phyloP scores from a whole-genome alignment of 345 rosid genomes.

The Eucalyptus regnans region DNA sequence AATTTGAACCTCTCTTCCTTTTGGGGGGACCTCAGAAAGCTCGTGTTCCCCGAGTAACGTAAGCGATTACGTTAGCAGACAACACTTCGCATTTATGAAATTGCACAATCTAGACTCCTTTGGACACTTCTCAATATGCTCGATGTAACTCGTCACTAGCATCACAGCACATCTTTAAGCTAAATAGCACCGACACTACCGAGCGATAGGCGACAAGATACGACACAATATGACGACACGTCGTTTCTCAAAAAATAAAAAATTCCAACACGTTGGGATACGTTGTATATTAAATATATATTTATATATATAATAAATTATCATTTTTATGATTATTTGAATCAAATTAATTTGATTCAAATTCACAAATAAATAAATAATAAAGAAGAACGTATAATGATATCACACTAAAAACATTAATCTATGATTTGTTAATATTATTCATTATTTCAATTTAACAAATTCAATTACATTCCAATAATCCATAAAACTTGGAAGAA shows the following conservation, averaged over 20 bases:
- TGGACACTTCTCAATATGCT: fast-evolving
- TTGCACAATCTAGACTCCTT: fast-evolving
- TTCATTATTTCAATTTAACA: too few relatives aligned
- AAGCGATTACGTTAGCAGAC: neutral
- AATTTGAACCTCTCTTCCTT: neutral
- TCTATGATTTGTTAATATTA: too few relatives aligned
- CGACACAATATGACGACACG: fast-evolving
- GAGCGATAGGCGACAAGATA: fast-evolving
- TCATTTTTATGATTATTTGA: too few relatives aligned
- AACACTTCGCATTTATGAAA: neutral
- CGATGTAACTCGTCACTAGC: too few relatives aligned
- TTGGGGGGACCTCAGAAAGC: neutral
- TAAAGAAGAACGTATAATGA: too few relatives aligned
- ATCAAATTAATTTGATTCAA: too few relatives aligned
- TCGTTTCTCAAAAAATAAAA: fast-evolving
- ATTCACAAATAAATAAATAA: too few relatives aligned
- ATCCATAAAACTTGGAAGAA: too few relatives aligned
- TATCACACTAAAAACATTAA: too few relatives aligned
- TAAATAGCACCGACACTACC: fast-evolving
- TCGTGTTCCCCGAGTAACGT: neutral
- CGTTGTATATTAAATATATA: too few relatives aligned
- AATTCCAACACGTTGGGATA: fast-evolving
- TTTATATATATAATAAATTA: too few relatives aligned
- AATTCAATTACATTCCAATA: too few relatives aligned
- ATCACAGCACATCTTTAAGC: fast-evolving